Percentiles rank a stretch among this genome's conserved stretches.
Evolutionary conservation across 2,329 filamentous ascomycete genomes (phyloP).

Genomic region (Ophiocordyceps camponoti-floridani): DNA sequence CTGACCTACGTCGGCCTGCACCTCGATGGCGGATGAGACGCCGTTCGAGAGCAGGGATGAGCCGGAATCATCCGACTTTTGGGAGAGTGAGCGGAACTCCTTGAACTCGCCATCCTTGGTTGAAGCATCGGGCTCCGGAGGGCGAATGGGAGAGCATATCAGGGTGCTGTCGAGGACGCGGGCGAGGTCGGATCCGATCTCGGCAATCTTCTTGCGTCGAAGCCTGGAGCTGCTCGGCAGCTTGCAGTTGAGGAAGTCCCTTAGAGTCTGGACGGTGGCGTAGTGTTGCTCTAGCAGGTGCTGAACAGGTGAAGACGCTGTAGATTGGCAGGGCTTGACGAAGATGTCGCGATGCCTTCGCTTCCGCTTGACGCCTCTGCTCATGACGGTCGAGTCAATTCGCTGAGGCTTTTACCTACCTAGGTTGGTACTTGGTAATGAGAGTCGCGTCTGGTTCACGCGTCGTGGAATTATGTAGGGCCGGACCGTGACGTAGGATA

Average conservation of each 20-base stretch:
- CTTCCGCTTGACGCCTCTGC: constrained; percentile 11
- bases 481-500: too few relatives aligned
- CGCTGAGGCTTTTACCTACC: too few relatives aligned
- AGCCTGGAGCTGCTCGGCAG: constrained; percentile 50
- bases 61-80: constrained; percentile 39
- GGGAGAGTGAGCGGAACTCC: constrained; percentile 43
- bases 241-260: constrained; percentile 48
- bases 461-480: too few relatives aligned
- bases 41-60: constrained; percentile 33
- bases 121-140: constrained; percentile 7
- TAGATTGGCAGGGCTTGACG: too few relatives aligned
- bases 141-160: constrained; percentile 33
- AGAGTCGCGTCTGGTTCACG: too few relatives aligned
- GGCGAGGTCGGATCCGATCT: constrained; percentile 25
- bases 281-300: constrained; percentile 56
- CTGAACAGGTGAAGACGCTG: constrained; percentile 14
- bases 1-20: constrained; percentile 41
- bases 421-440: too few relatives aligned
- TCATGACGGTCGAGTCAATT: constrained; percentile 11
- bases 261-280: constrained; percentile 43
- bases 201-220: constrained; percentile 36
- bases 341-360: neutral
- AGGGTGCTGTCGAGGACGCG: constrained; percentile 51
- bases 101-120: constrained; percentile 30
- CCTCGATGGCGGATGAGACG: constrained; percentile 25